Percentiles rank a stretch among this genome's conserved stretches.
These are phyloP conservation scores for Alnus rubra DNA, from an alignment of 306 rosid genomes.

Conservation along the genomic window DNA sequence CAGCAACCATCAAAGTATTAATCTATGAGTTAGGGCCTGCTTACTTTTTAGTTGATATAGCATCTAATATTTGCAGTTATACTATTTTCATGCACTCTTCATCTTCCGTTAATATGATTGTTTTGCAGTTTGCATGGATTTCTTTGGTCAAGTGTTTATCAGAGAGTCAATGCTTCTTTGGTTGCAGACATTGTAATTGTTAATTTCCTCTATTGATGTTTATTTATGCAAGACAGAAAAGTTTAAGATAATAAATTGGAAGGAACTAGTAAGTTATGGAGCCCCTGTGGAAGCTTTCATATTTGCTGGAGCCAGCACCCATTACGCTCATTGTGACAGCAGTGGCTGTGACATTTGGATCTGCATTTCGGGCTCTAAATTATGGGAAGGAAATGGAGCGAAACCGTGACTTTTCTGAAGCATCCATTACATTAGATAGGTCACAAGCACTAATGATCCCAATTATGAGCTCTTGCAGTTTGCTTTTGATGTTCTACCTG, in stretches of 20 bases:
- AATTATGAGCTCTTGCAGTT: slow-evolving; percentile 91
- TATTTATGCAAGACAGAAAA: slow-evolving; percentile 26
- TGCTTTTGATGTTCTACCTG: slow-evolving; percentile 96
- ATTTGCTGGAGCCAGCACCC: slow-evolving; percentile 94
- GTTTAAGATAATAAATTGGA: slow-evolving; percentile 26
- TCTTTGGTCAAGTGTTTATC: slow-evolving; percentile 44
- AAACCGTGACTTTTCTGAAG: slow-evolving; percentile 74
- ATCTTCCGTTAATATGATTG: neutral
- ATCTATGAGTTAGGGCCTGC: no score
- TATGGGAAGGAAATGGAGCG: slow-evolving; percentile 97
- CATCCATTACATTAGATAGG: slow-evolving; percentile 86
- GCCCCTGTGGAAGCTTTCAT: slow-evolving; percentile 73
- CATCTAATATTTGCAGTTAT: neutral
- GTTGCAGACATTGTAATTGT: slow-evolving; percentile 29
- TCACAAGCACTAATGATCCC: slow-evolving; percentile 98
- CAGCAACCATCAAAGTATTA: no score
- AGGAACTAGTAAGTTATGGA: slow-evolving; percentile 53
- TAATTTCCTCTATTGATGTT: neutral
- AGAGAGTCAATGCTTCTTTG: slow-evolving; percentile 60
- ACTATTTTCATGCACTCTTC: neutral
- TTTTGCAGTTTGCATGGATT: slow-evolving; percentile 76
- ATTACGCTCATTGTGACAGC: slow-evolving; percentile 76
- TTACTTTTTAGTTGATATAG: slow-evolving; percentile 5
- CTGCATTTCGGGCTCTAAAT: slow-evolving; percentile 93
- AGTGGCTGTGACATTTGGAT: slow-evolving; percentile 88